A percentile compares a stretch with the other conserved stretches of the same genome.
phyloP scores from a whole-genome alignment of 768 basidiomycete genomes.

The Boletus tomentosulus region DNA sequence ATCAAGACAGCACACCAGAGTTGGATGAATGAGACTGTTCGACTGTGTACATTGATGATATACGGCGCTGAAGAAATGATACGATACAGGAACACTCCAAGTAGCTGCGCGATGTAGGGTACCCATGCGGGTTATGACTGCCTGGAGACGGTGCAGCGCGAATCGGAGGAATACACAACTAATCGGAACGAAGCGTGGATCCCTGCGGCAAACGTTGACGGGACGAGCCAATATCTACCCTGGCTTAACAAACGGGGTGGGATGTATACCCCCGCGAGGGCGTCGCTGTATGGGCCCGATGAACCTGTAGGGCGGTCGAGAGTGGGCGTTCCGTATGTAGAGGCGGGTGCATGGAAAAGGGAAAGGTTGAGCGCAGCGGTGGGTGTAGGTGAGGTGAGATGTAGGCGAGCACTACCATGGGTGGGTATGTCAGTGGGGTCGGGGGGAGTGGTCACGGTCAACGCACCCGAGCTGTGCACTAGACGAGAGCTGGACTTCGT shows the following conservation, averaged over 20 bases:
- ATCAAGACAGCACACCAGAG: not conserved
- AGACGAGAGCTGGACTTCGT: conserved; percentile 52
- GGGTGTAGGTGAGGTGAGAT: conserved; percentile 44
- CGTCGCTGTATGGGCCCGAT: conserved; percentile 79
- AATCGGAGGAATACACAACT: conserved; percentile 51
- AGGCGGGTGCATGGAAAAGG: conserved; percentile 39
- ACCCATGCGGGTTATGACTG: not conserved
- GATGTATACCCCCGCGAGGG: conserved; percentile 66
- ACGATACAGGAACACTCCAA: not conserved
- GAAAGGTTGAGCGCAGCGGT: conserved; percentile 57
- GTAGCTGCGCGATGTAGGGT: not conserved
- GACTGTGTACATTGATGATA: not conserved
- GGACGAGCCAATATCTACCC: conserved; percentile 70
- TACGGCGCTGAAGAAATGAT: not conserved
- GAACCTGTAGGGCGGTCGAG: conserved; percentile 50
- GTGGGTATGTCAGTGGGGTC: not conserved
- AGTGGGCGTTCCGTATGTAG: conserved; percentile 3
- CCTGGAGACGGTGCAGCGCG: conserved; percentile 22
- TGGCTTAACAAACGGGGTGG: conserved; percentile 43
- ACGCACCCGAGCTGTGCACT: conserved; percentile 57
- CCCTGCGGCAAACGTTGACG: conserved; percentile 68
- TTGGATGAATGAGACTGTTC: not conserved
- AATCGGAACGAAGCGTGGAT: conserved; percentile 55
- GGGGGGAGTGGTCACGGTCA: conserved; percentile 24
- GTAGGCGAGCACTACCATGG: conserved; percentile 59